phyloP scores from a whole-genome alignment of 2,329 filamentous ascomycete genomes.

The Curvularia hawaiiensis region DNA sequence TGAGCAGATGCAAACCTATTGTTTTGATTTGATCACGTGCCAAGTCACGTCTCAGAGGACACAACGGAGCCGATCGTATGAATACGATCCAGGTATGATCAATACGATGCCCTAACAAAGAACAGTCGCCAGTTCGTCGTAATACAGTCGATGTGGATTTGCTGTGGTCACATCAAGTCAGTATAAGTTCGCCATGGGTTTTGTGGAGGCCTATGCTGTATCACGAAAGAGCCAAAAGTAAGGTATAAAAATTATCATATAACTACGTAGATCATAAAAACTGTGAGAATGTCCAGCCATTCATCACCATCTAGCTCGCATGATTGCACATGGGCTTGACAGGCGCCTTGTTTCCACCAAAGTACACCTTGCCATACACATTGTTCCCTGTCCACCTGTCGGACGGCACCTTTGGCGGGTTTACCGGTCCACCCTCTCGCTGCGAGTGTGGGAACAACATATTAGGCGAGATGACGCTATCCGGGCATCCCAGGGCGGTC shows the following conservation, averaged over 20 bases:
- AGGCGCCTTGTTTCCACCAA: slow-evolving; percentile 26
- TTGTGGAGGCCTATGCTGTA: too few species aligned
- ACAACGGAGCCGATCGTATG: background rate
- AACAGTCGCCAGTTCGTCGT: too few species aligned
- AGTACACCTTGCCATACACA: slow-evolving; percentile 46
- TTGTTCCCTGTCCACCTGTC: slow-evolving; percentile 41
- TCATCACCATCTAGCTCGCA: background rate
- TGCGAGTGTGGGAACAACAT: slow-evolving; percentile 37
- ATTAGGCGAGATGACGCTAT: slow-evolving; percentile 32
- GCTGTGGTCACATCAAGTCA: too few species aligned
- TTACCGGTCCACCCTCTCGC: slow-evolving; percentile 36
- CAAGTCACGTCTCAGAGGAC: background rate
- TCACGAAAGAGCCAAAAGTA: background rate
- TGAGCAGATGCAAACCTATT: too few species aligned
- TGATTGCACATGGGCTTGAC: slow-evolving; percentile 22
- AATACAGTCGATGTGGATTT: too few species aligned
- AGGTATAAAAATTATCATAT: background rate
- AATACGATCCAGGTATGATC: too few species aligned
- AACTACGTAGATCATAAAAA: background rate
- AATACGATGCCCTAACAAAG: too few species aligned
- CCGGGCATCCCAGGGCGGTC: slow-evolving; percentile 44
- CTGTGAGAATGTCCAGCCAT: background rate
- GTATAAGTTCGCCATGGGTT: too few species aligned
- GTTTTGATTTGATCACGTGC: background rate
- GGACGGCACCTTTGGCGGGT: slow-evolving; percentile 27